A percentile compares a stretch with the other conserved stretches of the same genome.
These are phyloP conservation scores for Paraphysoderma sedebokerense DNA, from an alignment of 371 early-diverging fungal species.

Conservation along the genomic window DNA sequence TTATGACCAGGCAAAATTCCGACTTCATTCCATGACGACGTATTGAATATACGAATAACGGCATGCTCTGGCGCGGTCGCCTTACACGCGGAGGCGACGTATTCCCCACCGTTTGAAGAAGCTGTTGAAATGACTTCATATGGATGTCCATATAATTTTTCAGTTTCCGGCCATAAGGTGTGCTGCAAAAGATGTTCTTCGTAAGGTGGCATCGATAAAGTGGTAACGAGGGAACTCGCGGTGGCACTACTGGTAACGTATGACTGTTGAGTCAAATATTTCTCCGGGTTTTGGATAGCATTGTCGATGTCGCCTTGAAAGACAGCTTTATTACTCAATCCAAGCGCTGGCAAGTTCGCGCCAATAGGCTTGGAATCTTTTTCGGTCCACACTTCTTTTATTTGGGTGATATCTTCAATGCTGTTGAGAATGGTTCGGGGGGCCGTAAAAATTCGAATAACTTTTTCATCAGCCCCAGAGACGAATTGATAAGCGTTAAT, in stretches of 20 bases:
- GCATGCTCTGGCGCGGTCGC: constrained; percentile 61
- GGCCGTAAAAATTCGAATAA: constrained; percentile 77
- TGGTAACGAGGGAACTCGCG: not conserved
- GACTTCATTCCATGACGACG: constrained; percentile 51
- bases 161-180: constrained; percentile 93
- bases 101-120: constrained; percentile 42
- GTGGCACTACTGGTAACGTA: not conserved
- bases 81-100: constrained; percentile 69
- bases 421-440: constrained; percentile 59
- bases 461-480: constrained; percentile 88
- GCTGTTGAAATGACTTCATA: constrained; percentile 73
- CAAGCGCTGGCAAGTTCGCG: constrained; percentile 71
- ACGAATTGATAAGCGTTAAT: constrained; percentile 55
- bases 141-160: constrained; percentile 89
- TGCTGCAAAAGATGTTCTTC: constrained; percentile 74
- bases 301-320: constrained; percentile 22
- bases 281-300: not conserved
- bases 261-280: not conserved
- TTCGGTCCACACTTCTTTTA: not conserved
- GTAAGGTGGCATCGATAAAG: constrained; percentile 43
- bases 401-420: constrained; percentile 15
- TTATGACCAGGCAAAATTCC: constrained; percentile 42
- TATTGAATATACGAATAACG: constrained; percentile 49
- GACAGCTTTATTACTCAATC: constrained; percentile 89
- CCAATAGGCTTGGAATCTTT: constrained; percentile 43